A percentile compares a stretch with the other conserved stretches of the same genome.
These are phyloP conservation scores for Seiridium unicorne DNA, from an alignment of 2,329 filamentous ascomycete genomes.

Conservation along the genomic window DNA sequence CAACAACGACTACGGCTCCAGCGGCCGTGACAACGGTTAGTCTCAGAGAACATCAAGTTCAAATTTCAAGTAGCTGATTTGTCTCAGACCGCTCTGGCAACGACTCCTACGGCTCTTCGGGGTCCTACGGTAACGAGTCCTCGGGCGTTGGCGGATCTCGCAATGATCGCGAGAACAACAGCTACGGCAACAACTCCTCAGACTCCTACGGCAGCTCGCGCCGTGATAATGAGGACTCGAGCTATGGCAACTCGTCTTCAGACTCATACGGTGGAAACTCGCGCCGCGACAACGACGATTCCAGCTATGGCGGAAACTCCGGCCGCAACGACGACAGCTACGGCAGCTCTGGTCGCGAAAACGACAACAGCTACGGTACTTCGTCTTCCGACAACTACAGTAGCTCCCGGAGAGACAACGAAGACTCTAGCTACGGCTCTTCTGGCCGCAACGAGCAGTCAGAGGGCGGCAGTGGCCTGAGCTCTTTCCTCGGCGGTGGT, in stretches of 20 bases:
- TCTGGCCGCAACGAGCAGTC: neutral
- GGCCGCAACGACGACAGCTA: neutral
- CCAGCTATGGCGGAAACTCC: neutral
- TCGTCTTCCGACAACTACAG: neutral
- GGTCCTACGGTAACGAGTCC: neutral
- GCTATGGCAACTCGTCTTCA: neutral
- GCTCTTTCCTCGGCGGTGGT: constrained; percentile 1
- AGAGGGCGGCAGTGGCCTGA: neutral
- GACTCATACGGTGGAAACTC: neutral
- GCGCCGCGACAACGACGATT: neutral
- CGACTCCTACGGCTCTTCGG: neutral
- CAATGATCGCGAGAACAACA: neutral
- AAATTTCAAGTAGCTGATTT: neutral
- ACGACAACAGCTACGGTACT: neutral
- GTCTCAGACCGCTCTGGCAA: neutral
- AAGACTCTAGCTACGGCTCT: neutral
- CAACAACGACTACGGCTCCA: neutral
- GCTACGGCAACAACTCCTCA: neutral
- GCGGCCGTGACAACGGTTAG: neutral
- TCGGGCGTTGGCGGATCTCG: neutral
- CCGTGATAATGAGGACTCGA: neutral
- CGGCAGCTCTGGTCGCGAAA: neutral
- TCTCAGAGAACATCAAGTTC: neutral
- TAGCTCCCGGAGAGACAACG: neutral
- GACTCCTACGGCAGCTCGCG: constrained; percentile 1